Evolutionary conservation across 371 early-diverging fungal species (phyloP), one percentile per base, ranked within the genome.

Genomic region (Conidiobolus incongruus): DNA sequence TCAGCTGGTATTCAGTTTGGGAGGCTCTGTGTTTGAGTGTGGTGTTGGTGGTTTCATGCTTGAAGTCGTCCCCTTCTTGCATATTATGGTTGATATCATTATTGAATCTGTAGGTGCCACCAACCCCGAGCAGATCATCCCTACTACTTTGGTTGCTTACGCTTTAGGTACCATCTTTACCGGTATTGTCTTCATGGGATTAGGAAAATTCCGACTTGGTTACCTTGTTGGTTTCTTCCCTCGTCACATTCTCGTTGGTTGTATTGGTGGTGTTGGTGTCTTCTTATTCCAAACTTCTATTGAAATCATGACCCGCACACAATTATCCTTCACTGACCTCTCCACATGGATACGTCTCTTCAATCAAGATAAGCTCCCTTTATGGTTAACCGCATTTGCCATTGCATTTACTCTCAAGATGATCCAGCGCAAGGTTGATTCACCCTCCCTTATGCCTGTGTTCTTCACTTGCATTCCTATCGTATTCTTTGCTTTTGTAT

Each of bases 1-100:
- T 5, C 91, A 94, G 53, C 35, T 87, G 2, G 78, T 83, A 1
- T 87, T 73, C 51, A 77, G 88, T 7, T 54, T 66, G 16, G 87
- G 88, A 22, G 80, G 80, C 6, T 84, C 89, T 49, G 70, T 63
- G 16, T 93, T 93, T 65, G 66, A 70, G 24, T 90, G 92, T 28
- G 94, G 77, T 3, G 82, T 81, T 54, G 92, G 91, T 46, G 77
- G 78, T 46, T 91, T 90, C 89, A 90, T 89, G 76, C 83, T 93
- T 47, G 91, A 90, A 66, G 72, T 71, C 23, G 71, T 91, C 23
- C 91, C 92, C 1, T 89, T 90, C 56, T 56, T 91, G 37, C 81
- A 94, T 57, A 67, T 81, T 37, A 90, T 93, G 64, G 70, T 70
- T 13, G 74, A 68, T 30, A 74, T 66, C 11, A 76, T 90, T 38